Evolutionary conservation across 768 basidiomycete genomes (phyloP).

Genomic region (Rhizopogon vesiculosus): DNA sequence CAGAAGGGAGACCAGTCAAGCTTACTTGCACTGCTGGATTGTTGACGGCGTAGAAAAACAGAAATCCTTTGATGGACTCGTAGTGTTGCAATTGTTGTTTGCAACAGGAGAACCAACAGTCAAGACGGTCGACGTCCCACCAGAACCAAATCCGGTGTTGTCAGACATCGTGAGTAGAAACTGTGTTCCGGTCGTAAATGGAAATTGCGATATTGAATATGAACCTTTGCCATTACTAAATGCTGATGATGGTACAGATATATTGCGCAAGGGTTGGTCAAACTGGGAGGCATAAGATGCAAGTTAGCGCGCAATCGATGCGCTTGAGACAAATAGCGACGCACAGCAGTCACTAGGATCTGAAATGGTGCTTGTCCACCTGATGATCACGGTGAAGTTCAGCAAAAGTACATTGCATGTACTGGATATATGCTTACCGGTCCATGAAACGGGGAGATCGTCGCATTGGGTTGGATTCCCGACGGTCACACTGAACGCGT

Average conservation of each 20-base stretch:
- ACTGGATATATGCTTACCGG: conserved; percentile 35
- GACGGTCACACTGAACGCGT: conserved; percentile 43
- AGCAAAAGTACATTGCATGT: neutral
- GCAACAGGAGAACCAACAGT: conserved; percentile 43
- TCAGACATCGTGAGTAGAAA: conserved; percentile 69
- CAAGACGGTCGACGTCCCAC: conserved; percentile 49
- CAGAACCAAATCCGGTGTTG: conserved; percentile 60
- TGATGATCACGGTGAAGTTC: conserved; percentile 17
- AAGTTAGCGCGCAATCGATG: neutral
- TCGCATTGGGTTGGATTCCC: conserved; percentile 58
- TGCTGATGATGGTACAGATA: conserved; percentile 49
- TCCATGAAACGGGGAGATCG: conserved; percentile 53
- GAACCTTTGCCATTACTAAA: conserved; percentile 51
- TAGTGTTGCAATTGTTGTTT: conserved; percentile 41
- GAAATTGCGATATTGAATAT: conserved; percentile 40
- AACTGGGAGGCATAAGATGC: conserved; percentile 27
- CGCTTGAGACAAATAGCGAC: conserved; percentile 5
- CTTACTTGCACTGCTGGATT: conserved; percentile 59
- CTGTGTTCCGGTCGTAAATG: conserved; percentile 31
- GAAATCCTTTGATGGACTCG: conserved; percentile 39
- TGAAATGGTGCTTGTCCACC: conserved; percentile 55
- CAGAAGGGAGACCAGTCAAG: neutral
- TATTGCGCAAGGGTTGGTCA: conserved; percentile 47
- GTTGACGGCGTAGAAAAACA: conserved; percentile 44
- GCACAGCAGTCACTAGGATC: conserved; percentile 46